A percentile compares a stretch with the other conserved stretches of the same genome.
Evolutionary conservation across 495 filamentous ascomycete species (phyloP).

Genomic region (Antarctomyces pellizariae): DNA sequence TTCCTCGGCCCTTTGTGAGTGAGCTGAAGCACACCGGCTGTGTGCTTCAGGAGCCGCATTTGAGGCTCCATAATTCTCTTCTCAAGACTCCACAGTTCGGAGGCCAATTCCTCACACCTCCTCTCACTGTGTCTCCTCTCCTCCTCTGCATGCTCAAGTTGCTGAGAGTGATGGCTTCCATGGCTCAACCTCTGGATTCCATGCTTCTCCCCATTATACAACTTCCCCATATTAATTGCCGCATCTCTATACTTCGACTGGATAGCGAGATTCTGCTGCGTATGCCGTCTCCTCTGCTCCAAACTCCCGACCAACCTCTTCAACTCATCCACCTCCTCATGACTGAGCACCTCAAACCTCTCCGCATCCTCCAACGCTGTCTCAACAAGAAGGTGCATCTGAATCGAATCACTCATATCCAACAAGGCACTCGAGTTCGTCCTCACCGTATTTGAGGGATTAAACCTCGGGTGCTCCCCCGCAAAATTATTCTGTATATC

Average conservation of each 20-base stretch:
- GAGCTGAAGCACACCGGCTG: constrained; percentile 72
- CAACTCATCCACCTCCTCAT: constrained; percentile 71
- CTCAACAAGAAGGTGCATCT: constrained; percentile 75
- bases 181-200: constrained; percentile 30
- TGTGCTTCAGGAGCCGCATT: constrained; percentile 59
- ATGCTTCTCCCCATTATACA: constrained; percentile 29
- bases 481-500: constrained; percentile 21
- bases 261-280: constrained; percentile 61
- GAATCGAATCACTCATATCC: constrained; percentile 28
- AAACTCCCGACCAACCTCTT: constrained; percentile 63
- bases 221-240: constrained; percentile 55
- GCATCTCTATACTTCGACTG: constrained; percentile 90
- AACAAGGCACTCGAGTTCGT: constrained; percentile 20
- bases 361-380: constrained; percentile 76
- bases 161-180: constrained; percentile 17
- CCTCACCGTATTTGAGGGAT: no score
- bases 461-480: constrained; percentile 20
- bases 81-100: constrained; percentile 57
- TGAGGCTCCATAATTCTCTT: constrained; percentile 47
- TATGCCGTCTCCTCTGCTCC: constrained; percentile 49
- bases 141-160: constrained; percentile 37
- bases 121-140: constrained; percentile 49
- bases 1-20: constrained; percentile 43
- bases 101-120: constrained; percentile 66
- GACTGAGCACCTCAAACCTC: constrained; percentile 61